Evolutionary conservation across 1,139 yeast genomes (phyloP).

Genomic region (Sugiyamaella novakii): DNA sequence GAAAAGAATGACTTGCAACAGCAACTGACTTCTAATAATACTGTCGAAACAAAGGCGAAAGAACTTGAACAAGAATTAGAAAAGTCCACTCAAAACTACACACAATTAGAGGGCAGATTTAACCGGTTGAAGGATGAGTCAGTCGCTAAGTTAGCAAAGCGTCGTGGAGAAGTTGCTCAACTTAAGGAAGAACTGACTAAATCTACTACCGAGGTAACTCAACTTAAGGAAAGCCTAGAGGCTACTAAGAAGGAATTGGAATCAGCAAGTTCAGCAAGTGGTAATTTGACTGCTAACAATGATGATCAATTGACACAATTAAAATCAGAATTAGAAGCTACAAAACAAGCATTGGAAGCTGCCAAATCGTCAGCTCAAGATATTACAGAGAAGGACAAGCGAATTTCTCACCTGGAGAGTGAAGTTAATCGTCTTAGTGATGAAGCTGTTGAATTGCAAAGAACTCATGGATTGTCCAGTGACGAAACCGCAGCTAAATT

Average conservation of each 20-base stretch:
- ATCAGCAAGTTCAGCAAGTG: conserved; percentile 25
- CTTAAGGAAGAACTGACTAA: conserved; percentile 32
- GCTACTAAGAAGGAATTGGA: conserved; percentile 26
- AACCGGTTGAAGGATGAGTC: conserved; percentile 37
- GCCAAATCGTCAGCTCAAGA: conserved; percentile 26
- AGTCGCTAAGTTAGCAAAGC: conserved; percentile 36
- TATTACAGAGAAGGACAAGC: conserved; percentile 31
- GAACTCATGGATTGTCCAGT: conserved; percentile 18
- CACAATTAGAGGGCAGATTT: conserved; percentile 29
- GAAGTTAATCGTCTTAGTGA: conserved; percentile 33
- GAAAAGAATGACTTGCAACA: conserved; percentile 16
- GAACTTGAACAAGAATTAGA: conserved; percentile 20
- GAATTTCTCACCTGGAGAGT: conserved; percentile 34
- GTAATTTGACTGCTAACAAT: conserved; percentile 18
- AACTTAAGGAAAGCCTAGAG: conserved; percentile 31
- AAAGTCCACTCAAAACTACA: conserved; percentile 18
- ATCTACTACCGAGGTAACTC: conserved; percentile 25
- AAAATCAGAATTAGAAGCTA: conserved; percentile 30
- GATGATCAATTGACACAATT: conserved; percentile 31
- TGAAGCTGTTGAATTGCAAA: conserved; percentile 30
- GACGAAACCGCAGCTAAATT: conserved; percentile 16
- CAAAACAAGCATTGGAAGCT: conserved; percentile 36
- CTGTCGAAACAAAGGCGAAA: conserved; percentile 17
- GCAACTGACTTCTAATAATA: not conserved
- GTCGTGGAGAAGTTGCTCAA: conserved; percentile 31